These are phyloP conservation scores for Quercus wislizeni DNA, from an alignment of 306 rosid species.

Conservation along the genomic window DNA sequence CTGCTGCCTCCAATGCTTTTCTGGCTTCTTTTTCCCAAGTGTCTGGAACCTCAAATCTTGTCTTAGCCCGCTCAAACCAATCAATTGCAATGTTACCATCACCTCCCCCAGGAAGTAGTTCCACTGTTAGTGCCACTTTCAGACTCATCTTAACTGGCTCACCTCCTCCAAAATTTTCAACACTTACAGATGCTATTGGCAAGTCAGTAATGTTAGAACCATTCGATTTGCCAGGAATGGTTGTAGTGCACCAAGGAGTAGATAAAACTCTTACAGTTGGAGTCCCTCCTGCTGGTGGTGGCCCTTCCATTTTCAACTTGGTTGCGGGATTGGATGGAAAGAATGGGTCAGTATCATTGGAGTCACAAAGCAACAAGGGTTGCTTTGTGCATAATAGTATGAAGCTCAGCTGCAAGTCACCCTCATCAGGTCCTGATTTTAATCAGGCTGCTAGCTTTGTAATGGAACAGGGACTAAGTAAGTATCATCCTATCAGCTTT, in stretches of 20 bases:
- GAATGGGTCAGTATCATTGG: slow-evolving; percentile 49
- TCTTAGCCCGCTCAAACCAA: slow-evolving; percentile 47
- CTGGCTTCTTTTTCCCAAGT: slow-evolving; percentile 55
- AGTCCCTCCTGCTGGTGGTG: slow-evolving; percentile 19
- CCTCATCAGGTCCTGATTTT: slow-evolving; percentile 23
- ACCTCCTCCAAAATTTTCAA: slow-evolving; percentile 18
- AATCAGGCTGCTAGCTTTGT: slow-evolving; percentile 62
- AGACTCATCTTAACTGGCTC: slow-evolving; percentile 49
- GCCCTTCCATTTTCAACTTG: slow-evolving; percentile 38
- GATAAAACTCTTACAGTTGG: slow-evolving; percentile 34
- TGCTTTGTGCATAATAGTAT: slow-evolving; percentile 58
- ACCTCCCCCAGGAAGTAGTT: slow-evolving; percentile 50
- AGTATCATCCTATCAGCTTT: slow-evolving; percentile 76
- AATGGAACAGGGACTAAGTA: slow-evolving; percentile 36
- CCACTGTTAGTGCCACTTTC: slow-evolving; percentile 54
- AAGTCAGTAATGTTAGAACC: slow-evolving; percentile 63
- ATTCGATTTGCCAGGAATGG: slow-evolving; percentile 64
- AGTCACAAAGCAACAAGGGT: slow-evolving; percentile 47
- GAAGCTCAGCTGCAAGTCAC: slow-evolving; percentile 51
- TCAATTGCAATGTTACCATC: slow-evolving; percentile 41
- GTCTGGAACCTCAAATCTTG: slow-evolving; percentile 32
- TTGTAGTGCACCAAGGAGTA: slow-evolving; percentile 49
- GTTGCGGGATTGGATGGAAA: slow-evolving; percentile 66
- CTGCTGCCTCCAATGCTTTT: slow-evolving; percentile 34
- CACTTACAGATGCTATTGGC: slow-evolving; percentile 24